phyloP scores from a whole-genome alignment of 306 rosid species.

The Quercus cerris region DNA sequence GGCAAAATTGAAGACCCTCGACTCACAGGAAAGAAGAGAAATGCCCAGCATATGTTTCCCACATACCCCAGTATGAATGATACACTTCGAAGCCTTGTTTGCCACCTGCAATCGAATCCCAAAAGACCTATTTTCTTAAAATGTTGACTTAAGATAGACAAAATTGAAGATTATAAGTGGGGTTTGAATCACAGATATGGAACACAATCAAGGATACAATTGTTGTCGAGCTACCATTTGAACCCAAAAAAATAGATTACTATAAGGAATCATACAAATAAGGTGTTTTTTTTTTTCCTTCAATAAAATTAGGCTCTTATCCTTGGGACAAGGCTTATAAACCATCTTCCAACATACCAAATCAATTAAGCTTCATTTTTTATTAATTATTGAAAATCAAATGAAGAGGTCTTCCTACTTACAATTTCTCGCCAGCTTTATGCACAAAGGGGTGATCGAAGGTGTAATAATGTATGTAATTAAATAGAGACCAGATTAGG shows the following conservation, averaged over 20 bases:
- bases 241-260: no score
- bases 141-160: no score
- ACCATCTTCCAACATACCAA: no score
- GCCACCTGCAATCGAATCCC: conserved; percentile 43
- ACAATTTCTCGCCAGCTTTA: conserved; percentile 41
- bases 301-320: no score
- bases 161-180: no score
- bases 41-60: conserved; percentile 73
- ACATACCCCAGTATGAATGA: conserved; percentile 60
- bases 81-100: conserved; percentile 64
- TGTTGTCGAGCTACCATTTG: no score
- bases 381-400: background rate
- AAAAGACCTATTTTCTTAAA: background rate
- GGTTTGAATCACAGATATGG: no score
- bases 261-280: no score
- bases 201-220: no score
- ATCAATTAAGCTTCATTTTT: background rate
- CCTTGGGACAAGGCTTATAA: no score
- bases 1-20: conserved; percentile 66
- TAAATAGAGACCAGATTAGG: conserved; percentile 63
- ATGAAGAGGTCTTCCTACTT: background rate
- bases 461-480: conserved; percentile 46
- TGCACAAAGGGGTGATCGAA: conserved; percentile 45
- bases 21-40: conserved; percentile 73
- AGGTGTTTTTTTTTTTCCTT: no score